Evolutionary conservation across 306 rosid species (phyloP).

Genomic region (Cicer judaicum): DNA sequence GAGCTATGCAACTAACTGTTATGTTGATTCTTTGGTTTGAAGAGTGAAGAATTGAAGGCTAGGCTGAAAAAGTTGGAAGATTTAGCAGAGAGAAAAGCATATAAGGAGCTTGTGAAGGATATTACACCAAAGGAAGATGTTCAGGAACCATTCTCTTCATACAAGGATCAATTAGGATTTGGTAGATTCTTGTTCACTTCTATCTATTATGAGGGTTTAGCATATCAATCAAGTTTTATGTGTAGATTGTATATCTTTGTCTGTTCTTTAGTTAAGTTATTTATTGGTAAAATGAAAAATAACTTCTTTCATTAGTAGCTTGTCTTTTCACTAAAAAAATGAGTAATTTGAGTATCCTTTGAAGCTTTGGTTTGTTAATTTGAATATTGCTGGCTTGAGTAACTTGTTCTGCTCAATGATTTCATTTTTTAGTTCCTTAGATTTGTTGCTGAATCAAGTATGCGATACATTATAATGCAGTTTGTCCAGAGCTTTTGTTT

Average conservation of each 20-base stretch:
- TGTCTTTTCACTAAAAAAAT: background rate
- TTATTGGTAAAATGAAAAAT: constrained; percentile 4
- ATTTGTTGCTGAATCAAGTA: constrained; percentile 19
- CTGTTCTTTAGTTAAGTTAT: background rate
- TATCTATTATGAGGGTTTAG: background rate
- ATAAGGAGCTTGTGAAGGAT: constrained; percentile 86
- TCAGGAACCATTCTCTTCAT: constrained; percentile 86
- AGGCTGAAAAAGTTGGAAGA: constrained; percentile 73
- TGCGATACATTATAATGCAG: background rate
- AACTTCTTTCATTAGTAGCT: constrained; percentile 11
- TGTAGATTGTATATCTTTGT: background rate
- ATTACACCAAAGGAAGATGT: constrained; percentile 57
- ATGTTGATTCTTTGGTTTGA: constrained; percentile 27
- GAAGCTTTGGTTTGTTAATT: constrained; percentile 11
- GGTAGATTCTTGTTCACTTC: constrained; percentile 52
- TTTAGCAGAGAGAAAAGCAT: constrained; percentile 79
- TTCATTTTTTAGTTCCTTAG: constrained; percentile 13
- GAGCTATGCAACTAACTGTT: background rate
- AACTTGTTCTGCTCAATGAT: constrained; percentile 29
- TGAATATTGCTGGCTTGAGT: constrained; percentile 18
- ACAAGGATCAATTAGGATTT: constrained; percentile 87
- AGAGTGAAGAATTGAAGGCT: constrained; percentile 88
- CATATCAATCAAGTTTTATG: constrained; percentile 6
- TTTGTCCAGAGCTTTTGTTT: constrained; percentile 17
- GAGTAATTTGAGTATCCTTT: background rate